These are phyloP conservation scores for Solanum hybrid DNA, from an alignment of 305 asterid genomes.

Conservation along the genomic window DNA sequence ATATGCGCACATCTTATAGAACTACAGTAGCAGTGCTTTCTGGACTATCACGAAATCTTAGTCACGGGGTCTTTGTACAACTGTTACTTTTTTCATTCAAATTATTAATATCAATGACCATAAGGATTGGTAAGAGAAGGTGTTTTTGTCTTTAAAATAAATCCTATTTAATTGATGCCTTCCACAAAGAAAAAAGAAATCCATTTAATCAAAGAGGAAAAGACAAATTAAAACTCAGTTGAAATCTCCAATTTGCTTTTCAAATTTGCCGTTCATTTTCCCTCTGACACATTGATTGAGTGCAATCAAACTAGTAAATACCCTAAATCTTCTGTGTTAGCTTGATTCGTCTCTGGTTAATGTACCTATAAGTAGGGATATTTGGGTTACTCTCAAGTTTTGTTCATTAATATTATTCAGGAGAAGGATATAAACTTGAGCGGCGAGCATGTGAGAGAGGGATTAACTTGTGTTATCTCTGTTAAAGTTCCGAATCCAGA, in stretches of 20 bases:
- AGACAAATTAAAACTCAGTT: not conserved
- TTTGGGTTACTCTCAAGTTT: constrained; percentile 4
- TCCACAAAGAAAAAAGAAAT: not conserved
- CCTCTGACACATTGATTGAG: not conserved
- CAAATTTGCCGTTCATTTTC: not conserved
- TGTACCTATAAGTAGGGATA: not conserved
- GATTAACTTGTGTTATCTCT: constrained; percentile 85
- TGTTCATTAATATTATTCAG: constrained; percentile 32
- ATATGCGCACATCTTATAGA: not conserved
- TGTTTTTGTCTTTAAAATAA: not conserved
- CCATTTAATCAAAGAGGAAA: not conserved
- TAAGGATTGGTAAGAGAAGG: not conserved
- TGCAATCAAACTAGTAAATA: not conserved
- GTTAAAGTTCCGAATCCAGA: constrained; percentile 95
- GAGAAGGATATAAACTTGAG: constrained; percentile 85
- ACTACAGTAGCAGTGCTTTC: not conserved
- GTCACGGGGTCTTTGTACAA: not conserved
- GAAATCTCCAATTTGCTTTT: not conserved
- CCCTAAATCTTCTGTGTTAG: not conserved
- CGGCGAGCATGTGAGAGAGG: constrained; percentile 98
- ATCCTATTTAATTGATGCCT: not conserved
- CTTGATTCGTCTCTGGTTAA: not conserved
- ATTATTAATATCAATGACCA: not conserved
- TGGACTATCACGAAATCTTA: not conserved
- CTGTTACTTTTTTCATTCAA: not conserved